phyloP scores from a whole-genome alignment of 2,329 filamentous ascomycete genomes.

The Paraphoma sp. region DNA sequence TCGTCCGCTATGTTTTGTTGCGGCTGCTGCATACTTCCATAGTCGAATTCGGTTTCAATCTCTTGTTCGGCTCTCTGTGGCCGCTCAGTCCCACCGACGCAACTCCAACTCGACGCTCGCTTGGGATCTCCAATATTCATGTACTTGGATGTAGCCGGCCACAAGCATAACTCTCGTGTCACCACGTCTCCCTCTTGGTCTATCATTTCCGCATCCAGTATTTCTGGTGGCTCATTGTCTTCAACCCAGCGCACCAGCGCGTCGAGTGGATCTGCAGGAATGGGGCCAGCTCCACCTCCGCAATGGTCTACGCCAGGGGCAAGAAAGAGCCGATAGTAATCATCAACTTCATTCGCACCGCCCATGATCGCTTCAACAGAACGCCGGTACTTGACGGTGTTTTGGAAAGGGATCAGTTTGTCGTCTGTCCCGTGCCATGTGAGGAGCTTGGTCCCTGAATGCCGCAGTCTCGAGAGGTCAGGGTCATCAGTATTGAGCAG shows the following conservation, averaged over 20 bases:
- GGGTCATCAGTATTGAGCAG: slow-evolving; percentile 29
- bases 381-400: slow-evolving; percentile 30
- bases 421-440: slow-evolving; percentile 39
- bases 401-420: slow-evolving; percentile 31
- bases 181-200: slow-evolving; percentile 23
- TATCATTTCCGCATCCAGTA: slow-evolving; percentile 23
- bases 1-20: neutral
- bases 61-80: slow-evolving; percentile 7
- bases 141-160: slow-evolving; percentile 24
- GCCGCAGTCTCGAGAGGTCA: slow-evolving; percentile 29
- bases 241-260: slow-evolving; percentile 40
- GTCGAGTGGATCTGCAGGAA: slow-evolving; percentile 25
- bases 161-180: slow-evolving; percentile 27
- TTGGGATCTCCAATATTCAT: slow-evolving; percentile 26
- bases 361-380: slow-evolving; percentile 33
- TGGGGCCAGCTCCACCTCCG: slow-evolving; percentile 21
- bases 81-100: slow-evolving; percentile 26
- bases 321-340: slow-evolving; percentile 41
- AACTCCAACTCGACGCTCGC: slow-evolving; percentile 30
- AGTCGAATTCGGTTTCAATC: slow-evolving; percentile 2
- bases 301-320: slow-evolving; percentile 39
- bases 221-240: slow-evolving; percentile 28
- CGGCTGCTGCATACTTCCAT: neutral
- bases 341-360: slow-evolving; percentile 27
- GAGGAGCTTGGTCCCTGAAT: slow-evolving; percentile 33